Conservation (phyloP, 169 alveolate species). For the Plasmodium inui region DNA sequence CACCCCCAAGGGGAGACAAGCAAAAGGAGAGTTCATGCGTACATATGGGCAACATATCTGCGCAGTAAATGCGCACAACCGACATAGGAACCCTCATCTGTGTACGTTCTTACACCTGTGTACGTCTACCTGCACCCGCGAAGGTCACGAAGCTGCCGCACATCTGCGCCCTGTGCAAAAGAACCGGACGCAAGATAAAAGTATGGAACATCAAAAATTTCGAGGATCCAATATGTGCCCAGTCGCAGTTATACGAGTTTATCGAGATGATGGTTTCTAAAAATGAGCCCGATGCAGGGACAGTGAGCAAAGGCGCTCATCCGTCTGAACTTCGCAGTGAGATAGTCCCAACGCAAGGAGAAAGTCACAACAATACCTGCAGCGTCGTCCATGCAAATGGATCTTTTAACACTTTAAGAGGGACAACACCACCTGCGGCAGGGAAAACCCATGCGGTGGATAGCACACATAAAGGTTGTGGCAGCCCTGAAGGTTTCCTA, state of each 20-base stretch:
- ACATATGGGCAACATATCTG: not conserved
- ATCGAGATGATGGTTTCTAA: conserved; percentile 27
- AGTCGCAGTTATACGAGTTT: conserved; percentile 61
- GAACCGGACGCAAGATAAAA: conserved; percentile 62
- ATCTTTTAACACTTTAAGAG: not conserved
- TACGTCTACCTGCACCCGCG: not conserved
- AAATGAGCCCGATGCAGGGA: not conserved
- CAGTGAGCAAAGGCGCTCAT: not conserved
- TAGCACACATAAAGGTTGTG: not conserved
- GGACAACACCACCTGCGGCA: not conserved
- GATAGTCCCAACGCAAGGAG: not conserved
- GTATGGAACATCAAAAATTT: conserved; percentile 74
- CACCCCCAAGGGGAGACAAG: not conserved
- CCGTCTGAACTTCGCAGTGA: not conserved
- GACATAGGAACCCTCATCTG: no score
- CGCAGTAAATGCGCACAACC: not conserved
- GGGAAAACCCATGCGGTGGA: not conserved
- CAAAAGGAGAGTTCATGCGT: not conserved
- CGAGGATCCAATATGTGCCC: conserved; percentile 70
- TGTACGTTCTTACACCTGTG: no score
- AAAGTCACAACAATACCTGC: not conserved
- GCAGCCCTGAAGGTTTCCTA: not conserved
- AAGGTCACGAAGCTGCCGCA: conserved; percentile 57
- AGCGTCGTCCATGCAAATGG: not conserved
- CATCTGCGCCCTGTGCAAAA: conserved; percentile 50